A percentile compares a stretch with the other conserved stretches of the same genome.
Conservation (phyloP, 352 stramenopile species). For the Plasmopara halstedii region DNA sequence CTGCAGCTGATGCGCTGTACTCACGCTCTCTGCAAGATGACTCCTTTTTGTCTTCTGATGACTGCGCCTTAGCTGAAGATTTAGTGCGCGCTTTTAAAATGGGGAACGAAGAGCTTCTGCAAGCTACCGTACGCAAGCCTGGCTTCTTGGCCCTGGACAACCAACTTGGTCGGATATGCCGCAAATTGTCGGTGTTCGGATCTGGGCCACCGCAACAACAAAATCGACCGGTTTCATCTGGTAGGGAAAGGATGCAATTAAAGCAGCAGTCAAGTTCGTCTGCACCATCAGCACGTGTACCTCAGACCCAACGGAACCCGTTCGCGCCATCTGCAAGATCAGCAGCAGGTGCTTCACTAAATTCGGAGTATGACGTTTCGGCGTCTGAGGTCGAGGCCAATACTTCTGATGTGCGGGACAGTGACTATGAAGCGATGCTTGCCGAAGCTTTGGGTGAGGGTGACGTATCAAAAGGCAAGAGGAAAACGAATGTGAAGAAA, state of each 20-base stretch:
- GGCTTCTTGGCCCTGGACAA: slow-evolving; percentile 75
- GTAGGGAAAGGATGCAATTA: slow-evolving; percentile 4
- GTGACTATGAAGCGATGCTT: slow-evolving; percentile 28
- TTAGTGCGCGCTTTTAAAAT: slow-evolving; percentile 73
- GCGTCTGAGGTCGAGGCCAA: slow-evolving; percentile 10
- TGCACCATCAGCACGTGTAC: slow-evolving; percentile 15
- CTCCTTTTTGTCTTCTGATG: slow-evolving; percentile 60
- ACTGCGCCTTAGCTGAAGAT: slow-evolving; percentile 69
- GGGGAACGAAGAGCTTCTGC: slow-evolving; percentile 65
- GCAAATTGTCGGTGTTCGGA: slow-evolving; percentile 63
- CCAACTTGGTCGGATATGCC: slow-evolving; percentile 56
- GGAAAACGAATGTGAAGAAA: slow-evolving; percentile 4
- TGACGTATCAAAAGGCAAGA: slow-evolving; percentile 16
- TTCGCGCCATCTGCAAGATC: slow-evolving; percentile 27
- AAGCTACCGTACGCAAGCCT: slow-evolving; percentile 66
- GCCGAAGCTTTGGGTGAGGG: slow-evolving; percentile 23
- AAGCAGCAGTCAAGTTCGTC: slow-evolving; percentile 24
- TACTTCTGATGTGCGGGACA: slow-evolving; percentile 23
- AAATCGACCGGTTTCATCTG: slow-evolving; percentile 17
- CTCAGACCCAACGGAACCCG: slow-evolving; percentile 22
- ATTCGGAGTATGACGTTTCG: slow-evolving; percentile 22
- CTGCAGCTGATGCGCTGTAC: slow-evolving; percentile 70
- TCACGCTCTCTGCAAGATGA: slow-evolving; percentile 74
- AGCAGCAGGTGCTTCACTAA: slow-evolving; percentile 7
- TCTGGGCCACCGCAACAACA: slow-evolving; percentile 12